A percentile compares a stretch with the other conserved stretches of the same genome.
These are phyloP conservation scores for Tympanopsis confertula DNA, from an alignment of 2,329 filamentous ascomycete species.

Conservation along the genomic window DNA sequence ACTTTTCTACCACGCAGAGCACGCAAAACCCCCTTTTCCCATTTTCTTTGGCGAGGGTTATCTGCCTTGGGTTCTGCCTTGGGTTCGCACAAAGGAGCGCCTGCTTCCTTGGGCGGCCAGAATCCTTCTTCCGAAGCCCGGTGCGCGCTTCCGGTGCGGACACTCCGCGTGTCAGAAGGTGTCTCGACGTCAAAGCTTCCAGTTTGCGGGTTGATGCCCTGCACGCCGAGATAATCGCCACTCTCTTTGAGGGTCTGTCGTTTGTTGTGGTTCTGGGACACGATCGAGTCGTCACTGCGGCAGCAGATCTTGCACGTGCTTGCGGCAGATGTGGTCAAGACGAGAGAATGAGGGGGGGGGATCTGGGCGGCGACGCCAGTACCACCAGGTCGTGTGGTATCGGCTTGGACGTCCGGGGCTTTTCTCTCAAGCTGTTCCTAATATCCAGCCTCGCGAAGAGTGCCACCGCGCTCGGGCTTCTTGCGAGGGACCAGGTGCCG, in stretches of 20 bases:
- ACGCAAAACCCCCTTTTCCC: too few relatives aligned
- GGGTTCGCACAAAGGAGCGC: too few relatives aligned
- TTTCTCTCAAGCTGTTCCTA: slow-evolving; percentile 11
- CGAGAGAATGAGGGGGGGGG: too few relatives aligned
- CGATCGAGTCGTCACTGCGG: slow-evolving; percentile 9
- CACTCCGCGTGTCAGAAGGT: slow-evolving; percentile 30
- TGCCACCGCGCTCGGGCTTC: slow-evolving; percentile 37
- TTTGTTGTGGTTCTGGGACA: slow-evolving; percentile 18
- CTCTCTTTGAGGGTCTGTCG: slow-evolving; percentile 34
- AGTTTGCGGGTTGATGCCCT: slow-evolving; percentile 44
- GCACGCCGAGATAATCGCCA: slow-evolving; percentile 46
- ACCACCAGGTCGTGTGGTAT: neutral
- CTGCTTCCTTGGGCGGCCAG: too few relatives aligned
- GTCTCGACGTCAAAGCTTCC: slow-evolving; percentile 38
- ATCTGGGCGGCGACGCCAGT: too few relatives aligned
- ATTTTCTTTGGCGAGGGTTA: too few relatives aligned
- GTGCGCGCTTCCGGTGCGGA: slow-evolving; percentile 28
- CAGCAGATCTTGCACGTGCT: too few relatives aligned
- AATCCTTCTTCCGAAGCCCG: slow-evolving; percentile 19
- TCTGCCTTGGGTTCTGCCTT: too few relatives aligned
- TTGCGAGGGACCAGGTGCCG: slow-evolving; percentile 33
- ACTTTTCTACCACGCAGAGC: too few relatives aligned
- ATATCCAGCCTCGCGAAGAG: slow-evolving; percentile 20
- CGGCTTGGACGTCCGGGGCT: slow-evolving; percentile 5
- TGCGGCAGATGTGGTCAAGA: too few relatives aligned